These are phyloP conservation scores for Grosmannia huntii DNA, from an alignment of 2,329 filamentous ascomycete genomes.

Conservation along the genomic window DNA sequence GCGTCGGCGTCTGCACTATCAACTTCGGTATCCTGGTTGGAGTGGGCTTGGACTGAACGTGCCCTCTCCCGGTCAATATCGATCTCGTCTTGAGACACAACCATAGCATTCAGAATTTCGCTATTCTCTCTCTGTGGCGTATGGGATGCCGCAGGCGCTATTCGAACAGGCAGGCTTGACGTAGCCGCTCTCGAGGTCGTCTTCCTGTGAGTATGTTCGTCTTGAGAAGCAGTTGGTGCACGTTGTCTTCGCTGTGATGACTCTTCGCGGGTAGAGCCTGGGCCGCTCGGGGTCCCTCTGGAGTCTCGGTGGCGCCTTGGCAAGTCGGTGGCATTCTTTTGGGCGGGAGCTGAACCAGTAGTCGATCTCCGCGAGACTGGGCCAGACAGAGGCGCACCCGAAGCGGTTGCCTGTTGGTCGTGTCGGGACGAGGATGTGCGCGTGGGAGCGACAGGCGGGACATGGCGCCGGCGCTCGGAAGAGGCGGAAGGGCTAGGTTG, in stretches of 20 bases:
- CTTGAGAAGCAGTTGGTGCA: conserved; percentile 15
- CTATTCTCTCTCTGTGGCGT: conserved; percentile 62
- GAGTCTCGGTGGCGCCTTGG: conserved; percentile 25
- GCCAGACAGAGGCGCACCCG: not conserved
- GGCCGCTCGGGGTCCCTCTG: conserved; percentile 12
- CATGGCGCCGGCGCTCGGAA: conserved; percentile 40
- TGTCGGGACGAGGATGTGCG: conserved; percentile 67
- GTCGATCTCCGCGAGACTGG: conserved; percentile 28
- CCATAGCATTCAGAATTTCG: conserved; percentile 63
- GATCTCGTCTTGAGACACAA: conserved; percentile 63
- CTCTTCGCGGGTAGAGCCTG: conserved; percentile 16
- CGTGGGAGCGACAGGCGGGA: conserved; percentile 59
- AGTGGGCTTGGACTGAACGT: conserved; percentile 49
- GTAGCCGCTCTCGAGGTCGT: conserved; percentile 12
- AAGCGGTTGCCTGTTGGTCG: conserved; percentile 17
- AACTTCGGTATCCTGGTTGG: conserved; percentile 21
- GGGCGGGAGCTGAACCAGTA: not conserved
- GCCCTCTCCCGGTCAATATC: conserved; percentile 61
- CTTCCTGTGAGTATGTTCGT: conserved; percentile 26
- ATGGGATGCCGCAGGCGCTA: conserved; percentile 34
- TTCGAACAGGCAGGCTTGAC: conserved; percentile 31
- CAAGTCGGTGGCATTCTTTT: conserved; percentile 16
- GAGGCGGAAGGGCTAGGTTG: conserved; percentile 19
- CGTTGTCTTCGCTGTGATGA: conserved; percentile 26
- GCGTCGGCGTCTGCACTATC: conserved; percentile 33